Evolutionary conservation across 1,284 basidiomycete genomes (phyloP).

Genomic region (Pseudozyma flocculosa): DNA sequence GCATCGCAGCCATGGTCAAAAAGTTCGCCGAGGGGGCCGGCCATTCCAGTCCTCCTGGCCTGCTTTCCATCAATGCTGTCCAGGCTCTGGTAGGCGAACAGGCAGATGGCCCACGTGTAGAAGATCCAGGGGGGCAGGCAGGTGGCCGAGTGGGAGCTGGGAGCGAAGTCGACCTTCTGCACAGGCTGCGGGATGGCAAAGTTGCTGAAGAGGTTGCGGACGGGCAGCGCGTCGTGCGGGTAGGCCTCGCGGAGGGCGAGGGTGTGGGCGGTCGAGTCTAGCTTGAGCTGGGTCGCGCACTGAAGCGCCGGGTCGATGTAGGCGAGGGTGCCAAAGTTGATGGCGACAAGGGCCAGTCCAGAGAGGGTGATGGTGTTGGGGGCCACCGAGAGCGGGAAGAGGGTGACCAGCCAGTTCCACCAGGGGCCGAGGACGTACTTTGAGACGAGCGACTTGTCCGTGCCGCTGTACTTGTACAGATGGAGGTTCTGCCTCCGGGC

Average conservation of each 20-base stretch:
- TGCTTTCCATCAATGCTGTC: conserved; percentile 93
- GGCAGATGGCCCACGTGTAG: conserved; percentile 72
- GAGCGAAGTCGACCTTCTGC: conserved; percentile 19
- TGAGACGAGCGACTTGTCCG: conserved; percentile 65
- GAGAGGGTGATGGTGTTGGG: conserved; percentile 70
- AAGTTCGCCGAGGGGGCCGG: conserved; percentile 90
- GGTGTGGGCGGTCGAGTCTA: conserved; percentile 28
- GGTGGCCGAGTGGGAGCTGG: conserved; percentile 5
- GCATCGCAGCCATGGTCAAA: conserved; percentile 90
- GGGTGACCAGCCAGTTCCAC: conserved; percentile 90
- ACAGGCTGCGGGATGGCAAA: conserved; percentile 34
- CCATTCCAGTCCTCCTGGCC: conserved; percentile 90
- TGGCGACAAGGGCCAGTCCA: conserved; percentile 76
- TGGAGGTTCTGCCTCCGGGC: conserved; percentile 61
- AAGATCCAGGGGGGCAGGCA: conserved; percentile 46
- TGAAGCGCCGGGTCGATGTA: conserved; percentile 39
- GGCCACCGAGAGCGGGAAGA: conserved; percentile 83
- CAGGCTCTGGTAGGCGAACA: conserved; percentile 89
- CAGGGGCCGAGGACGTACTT: conserved; percentile 82
- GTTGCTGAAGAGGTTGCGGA: conserved; percentile 30
- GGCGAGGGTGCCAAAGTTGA: conserved; percentile 81
- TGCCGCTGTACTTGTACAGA: conserved; percentile 65
- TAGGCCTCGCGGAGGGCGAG: conserved; percentile 13
- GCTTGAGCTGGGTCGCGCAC: conserved; percentile 46
- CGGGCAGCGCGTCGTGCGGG: conserved; percentile 36